These are phyloP conservation scores for Aspergillus puulaauensis DNA, from an alignment of 2,329 filamentous ascomycete genomes.

Conservation along the genomic window DNA sequence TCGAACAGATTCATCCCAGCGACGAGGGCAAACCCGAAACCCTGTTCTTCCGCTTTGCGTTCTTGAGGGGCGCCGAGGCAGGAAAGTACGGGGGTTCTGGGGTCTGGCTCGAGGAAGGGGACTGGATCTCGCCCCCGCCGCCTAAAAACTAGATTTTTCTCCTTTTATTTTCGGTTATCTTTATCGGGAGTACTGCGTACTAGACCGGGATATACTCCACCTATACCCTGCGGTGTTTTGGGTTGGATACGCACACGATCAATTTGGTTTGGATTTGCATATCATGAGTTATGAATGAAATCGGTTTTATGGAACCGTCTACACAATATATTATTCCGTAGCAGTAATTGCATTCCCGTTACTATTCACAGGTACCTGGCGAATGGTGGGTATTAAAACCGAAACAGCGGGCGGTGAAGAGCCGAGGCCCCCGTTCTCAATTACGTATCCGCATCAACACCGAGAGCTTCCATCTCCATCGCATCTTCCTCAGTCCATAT, in stretches of 20 bases:
- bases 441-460: neutral
- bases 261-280: neutral
- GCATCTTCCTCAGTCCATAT: neutral
- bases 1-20: slow-evolving; percentile 15
- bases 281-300: slow-evolving; percentile 9
- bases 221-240: neutral
- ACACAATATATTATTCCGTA: neutral
- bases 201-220: neutral
- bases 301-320: neutral
- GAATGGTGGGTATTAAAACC: neutral
- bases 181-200: slow-evolving; percentile 2
- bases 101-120: slow-evolving; percentile 40
- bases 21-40: slow-evolving; percentile 37
- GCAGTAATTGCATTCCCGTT: neutral
- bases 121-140: slow-evolving; percentile 31
- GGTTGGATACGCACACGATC: slow-evolving; percentile 2
- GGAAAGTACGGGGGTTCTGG: slow-evolving; percentile 40
- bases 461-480: neutral
- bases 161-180: neutral
- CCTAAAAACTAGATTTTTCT: slow-evolving; percentile 24
- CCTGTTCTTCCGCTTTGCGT: slow-evolving; percentile 50
- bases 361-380: neutral
- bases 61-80: slow-evolving; percentile 41
- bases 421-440: neutral
- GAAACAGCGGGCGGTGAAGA: neutral